These are phyloP conservation scores for Botryosphaeria dothidea DNA, from an alignment of 2,329 filamentous ascomycete genomes.

Conservation along the genomic window DNA sequence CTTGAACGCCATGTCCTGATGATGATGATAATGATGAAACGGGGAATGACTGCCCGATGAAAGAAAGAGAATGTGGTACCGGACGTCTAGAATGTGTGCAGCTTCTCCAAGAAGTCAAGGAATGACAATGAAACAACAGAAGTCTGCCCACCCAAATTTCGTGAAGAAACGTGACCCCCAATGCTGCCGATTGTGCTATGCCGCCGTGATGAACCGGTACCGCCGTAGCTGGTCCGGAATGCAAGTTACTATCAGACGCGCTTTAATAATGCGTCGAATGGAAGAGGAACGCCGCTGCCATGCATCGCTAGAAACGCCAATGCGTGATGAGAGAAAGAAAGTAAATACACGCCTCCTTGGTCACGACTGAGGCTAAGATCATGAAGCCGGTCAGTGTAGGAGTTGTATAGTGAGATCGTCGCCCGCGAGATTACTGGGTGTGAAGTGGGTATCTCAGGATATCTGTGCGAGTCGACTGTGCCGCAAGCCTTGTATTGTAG, in stretches of 20 bases:
- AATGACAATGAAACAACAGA: constrained; percentile 13
- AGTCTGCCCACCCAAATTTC: constrained; percentile 7
- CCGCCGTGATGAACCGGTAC: constrained; percentile 7
- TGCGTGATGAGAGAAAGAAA: constrained; percentile 13
- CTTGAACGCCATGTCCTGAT: constrained; percentile 9
- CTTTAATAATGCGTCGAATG: background rate
- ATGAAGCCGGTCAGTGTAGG: background rate
- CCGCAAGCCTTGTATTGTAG: background rate
- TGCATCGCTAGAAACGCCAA: constrained; percentile 18
- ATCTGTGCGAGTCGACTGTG: constrained; percentile 5
- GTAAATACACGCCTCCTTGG: background rate
- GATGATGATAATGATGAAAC: background rate
- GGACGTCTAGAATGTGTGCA: background rate
- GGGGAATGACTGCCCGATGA: constrained; percentile 1
- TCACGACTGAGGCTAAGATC: background rate
- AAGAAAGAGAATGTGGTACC: background rate
- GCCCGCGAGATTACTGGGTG: constrained; percentile 12
- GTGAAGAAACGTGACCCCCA: constrained; percentile 14
- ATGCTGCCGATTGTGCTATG: constrained; percentile 18
- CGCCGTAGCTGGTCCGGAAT: constrained; percentile 13
- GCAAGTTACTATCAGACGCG: constrained; percentile 8
- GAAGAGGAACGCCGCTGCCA: constrained; percentile 14
- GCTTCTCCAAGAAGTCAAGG: constrained; percentile 10
- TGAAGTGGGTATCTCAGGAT: constrained; percentile 15
- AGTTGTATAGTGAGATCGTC: constrained; percentile 8